phyloP scores from a whole-genome alignment of 2,329 filamentous ascomycete genomes.

The Penicillium glabrum region DNA sequence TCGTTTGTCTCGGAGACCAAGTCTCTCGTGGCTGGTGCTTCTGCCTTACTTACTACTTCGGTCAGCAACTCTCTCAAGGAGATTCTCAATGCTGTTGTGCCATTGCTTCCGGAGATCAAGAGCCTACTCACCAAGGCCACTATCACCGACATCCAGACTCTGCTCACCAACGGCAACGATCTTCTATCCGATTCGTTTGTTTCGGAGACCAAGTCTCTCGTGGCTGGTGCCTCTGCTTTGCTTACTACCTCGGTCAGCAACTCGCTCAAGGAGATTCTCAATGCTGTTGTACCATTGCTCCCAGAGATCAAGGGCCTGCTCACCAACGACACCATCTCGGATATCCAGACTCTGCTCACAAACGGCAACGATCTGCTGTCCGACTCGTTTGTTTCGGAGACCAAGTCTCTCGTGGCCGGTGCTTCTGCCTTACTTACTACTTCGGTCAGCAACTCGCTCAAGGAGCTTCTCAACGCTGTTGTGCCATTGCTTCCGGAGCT shows the following conservation, averaged over 20 bases:
- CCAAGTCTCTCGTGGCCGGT: constrained; percentile 16
- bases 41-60: constrained; percentile 19
- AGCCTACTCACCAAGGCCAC: constrained; percentile 15
- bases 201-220: constrained; percentile 17
- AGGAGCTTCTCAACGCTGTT: constrained; percentile 17
- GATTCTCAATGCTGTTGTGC: constrained; percentile 17
- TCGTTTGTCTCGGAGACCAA: constrained; percentile 23
- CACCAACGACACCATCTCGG: constrained; percentile 13
- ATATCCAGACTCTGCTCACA: constrained; percentile 11
- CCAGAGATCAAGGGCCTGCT: constrained; percentile 20
- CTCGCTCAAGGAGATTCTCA: constrained; percentile 19
- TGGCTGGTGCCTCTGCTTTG: constrained; percentile 18
- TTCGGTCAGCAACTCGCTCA: constrained; percentile 13
- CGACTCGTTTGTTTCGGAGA: constrained; percentile 20
- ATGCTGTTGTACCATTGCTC: constrained; percentile 14
- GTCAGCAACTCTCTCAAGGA: constrained; percentile 15
- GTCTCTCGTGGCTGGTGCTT: constrained; percentile 18
- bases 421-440: constrained; percentile 22
- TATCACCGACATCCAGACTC: constrained; percentile 13
- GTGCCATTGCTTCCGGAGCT: constrained; percentile 18
- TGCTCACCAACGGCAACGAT: constrained; percentile 21
- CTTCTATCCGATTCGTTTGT: constrained; percentile 23
- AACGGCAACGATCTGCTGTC: constrained; percentile 20
- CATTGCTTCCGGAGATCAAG: constrained; percentile 21
- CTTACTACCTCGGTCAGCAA: constrained; percentile 19